These are phyloP conservation scores for Boletus barrowsii DNA, from an alignment of 768 basidiomycete genomes.

Conservation along the genomic window DNA sequence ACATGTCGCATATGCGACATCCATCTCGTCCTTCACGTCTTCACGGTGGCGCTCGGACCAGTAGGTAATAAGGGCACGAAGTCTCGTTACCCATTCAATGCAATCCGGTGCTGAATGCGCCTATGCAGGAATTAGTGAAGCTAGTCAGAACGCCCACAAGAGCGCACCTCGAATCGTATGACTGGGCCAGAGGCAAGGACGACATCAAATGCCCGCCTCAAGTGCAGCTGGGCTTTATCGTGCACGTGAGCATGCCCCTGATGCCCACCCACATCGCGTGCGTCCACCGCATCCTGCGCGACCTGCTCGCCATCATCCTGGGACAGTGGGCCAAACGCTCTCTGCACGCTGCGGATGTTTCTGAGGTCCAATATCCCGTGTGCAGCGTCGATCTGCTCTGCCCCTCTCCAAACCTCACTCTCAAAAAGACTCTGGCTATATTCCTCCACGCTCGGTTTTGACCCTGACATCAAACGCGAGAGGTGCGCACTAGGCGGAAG, in stretches of 20 bases:
- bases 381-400: constrained; percentile 59
- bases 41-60: constrained; percentile 76
- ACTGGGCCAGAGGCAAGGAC: constrained; percentile 64
- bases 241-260: constrained; percentile 41
- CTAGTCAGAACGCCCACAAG: not conserved
- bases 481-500: constrained; percentile 56
- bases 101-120: constrained; percentile 62
- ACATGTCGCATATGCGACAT: constrained; percentile 53
- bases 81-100: constrained; percentile 80
- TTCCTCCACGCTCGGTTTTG: constrained; percentile 26
- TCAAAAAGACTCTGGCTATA: constrained; percentile 39
- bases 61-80: constrained; percentile 67
- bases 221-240: constrained; percentile 47
- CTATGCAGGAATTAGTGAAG: constrained; percentile 35
- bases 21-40: constrained; percentile 81
- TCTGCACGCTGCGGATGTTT: constrained; percentile 58
- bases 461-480: constrained; percentile 26
- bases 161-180: constrained; percentile 75
- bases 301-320: constrained; percentile 27
- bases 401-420: constrained; percentile 60
- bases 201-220: constrained; percentile 76
- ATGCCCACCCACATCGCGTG: constrained; percentile 65
- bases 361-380: constrained; percentile 74
- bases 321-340: constrained; percentile 40
- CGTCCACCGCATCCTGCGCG: constrained; percentile 41